Conservation (phyloP, 2,329 filamentous ascomycete genomes). For the Oidium heveae region DNA sequence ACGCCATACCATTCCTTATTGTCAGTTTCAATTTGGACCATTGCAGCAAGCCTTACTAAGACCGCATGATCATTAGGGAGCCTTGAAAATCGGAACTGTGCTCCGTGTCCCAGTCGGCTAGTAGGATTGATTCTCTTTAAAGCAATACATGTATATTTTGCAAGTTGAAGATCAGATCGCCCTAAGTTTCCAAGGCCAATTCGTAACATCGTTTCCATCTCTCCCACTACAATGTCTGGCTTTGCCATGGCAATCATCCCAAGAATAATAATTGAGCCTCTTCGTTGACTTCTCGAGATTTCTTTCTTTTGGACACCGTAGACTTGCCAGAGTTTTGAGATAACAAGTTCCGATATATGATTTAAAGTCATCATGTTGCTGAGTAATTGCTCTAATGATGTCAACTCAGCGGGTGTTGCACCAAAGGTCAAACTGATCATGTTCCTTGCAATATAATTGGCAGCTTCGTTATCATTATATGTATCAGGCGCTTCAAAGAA, state of each 20-base stretch:
- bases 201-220: conserved; percentile 82
- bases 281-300: conserved; percentile 71
- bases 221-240: conserved; percentile 75
- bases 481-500: conserved; percentile 89
- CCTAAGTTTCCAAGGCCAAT: conserved; percentile 70
- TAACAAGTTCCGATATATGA: conserved; percentile 60
- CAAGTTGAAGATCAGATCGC: conserved; percentile 59
- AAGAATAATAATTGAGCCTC: conserved; percentile 84
- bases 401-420: conserved; percentile 80
- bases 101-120: conserved; percentile 55
- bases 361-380: conserved; percentile 95
- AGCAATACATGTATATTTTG: conserved; percentile 88
- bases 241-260: conserved; percentile 90
- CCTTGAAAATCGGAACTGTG: conserved; percentile 42
- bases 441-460: conserved; percentile 87
- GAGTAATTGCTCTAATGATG: conserved; percentile 79
- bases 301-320: conserved; percentile 86
- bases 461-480: conserved; percentile 69
- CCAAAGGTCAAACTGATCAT: conserved; percentile 98
- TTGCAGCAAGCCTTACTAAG: conserved; percentile 51
- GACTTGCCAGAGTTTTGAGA: conserved; percentile 89
- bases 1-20: conserved; percentile 94
- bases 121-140: conserved; percentile 71
- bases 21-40: conserved; percentile 64
- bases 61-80: conserved; percentile 84